Percentiles rank a stretch among this genome's conserved stretches.
phyloP scores from a whole-genome alignment of 805 yeast genomes.

The Candida golubevii region DNA sequence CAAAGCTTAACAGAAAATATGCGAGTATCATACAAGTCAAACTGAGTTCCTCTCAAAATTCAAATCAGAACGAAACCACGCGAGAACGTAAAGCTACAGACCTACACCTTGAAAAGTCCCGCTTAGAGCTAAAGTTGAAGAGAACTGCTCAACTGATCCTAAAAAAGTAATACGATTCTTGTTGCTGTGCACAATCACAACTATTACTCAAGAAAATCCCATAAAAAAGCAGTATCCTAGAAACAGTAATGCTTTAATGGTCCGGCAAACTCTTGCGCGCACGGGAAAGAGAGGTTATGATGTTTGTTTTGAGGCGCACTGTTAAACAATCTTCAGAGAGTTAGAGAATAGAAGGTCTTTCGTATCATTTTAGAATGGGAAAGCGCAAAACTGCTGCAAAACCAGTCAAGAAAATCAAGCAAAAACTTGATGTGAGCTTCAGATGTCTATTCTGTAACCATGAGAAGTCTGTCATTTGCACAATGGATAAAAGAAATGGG shows the following conservation, averaged over 20 bases:
- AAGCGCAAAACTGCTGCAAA: slow-evolving; percentile 75
- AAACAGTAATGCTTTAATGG: too few relatives aligned
- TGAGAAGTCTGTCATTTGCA: slow-evolving; percentile 85
- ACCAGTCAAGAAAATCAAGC: slow-evolving; percentile 75
- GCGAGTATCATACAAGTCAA: slow-evolving; percentile 35
- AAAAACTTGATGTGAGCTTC: slow-evolving; percentile 73
- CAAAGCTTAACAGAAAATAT: slow-evolving; percentile 35
- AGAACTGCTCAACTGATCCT: slow-evolving; percentile 30
- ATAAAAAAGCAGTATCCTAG: too few relatives aligned
- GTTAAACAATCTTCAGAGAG: not conserved
- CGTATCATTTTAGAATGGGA: slow-evolving; percentile 42
- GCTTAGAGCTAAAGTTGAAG: slow-evolving; percentile 46
- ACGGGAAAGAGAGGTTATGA: not conserved
- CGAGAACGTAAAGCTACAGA: too few relatives aligned
- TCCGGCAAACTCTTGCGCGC: not conserved
- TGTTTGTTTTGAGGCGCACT: not conserved
- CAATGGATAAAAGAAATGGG: slow-evolving; percentile 79
- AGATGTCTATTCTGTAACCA: slow-evolving; percentile 94
- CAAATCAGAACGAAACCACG: slow-evolving; percentile 23
- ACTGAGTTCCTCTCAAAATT: not conserved
- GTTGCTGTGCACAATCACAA: too few relatives aligned
- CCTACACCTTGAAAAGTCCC: slow-evolving; percentile 33
- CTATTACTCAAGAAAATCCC: too few relatives aligned
- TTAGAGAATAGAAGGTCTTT: too few relatives aligned
- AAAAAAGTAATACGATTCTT: not conserved